Evolutionary conservation across 805 yeast species (phyloP), one percentile per base, ranked within the genome.

Genomic region (Yarrowia sp.): DNA sequence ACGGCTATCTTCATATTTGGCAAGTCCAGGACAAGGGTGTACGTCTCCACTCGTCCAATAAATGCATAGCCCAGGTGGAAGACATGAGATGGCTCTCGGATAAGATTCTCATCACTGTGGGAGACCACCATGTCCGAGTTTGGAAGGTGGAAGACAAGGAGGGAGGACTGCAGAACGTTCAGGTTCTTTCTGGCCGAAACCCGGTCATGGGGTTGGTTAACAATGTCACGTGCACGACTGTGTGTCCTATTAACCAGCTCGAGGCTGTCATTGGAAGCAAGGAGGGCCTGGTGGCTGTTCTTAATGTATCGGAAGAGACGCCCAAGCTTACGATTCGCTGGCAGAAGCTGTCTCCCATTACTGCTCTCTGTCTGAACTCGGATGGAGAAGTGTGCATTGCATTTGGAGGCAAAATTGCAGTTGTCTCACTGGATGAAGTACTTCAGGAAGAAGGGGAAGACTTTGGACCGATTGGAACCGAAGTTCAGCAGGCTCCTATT

Each of bases 1-100:
- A 89, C 75, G 92, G 93, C 0, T 87, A 82, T 69, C 73, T 89
- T 12, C 84, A 86, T 72, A 76, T 90, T 9, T 89, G 94, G 93
- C 80, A 76, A 58, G 73, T 70, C n/a, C 52, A 66, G 9, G 74
- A 73, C 11, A 77, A 79, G 0, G 72, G 76, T 2, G 74, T 80
- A 7, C 73, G 74, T 5, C 78, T 86, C 40, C 74, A 77, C 22
- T 85, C 87, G 0, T 83, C 86, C 45, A 89, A 89, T 76, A 82
- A 85, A 72, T 89, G 92, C 74, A 85, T 89, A 0, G 83, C 90
- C 0, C 80, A 82, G 11, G 82, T 89, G 8, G 81, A 84, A 71
- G 86, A 84, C 48, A 73, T 89, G 49, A 63, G 81, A 5, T 89
- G 93, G 93, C 73, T 81, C 41, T 79, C 84, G 69, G 82, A 81